Conservation (phyloP, 495 filamentous ascomycete genomes). For the Penicillium angulare region DNA sequence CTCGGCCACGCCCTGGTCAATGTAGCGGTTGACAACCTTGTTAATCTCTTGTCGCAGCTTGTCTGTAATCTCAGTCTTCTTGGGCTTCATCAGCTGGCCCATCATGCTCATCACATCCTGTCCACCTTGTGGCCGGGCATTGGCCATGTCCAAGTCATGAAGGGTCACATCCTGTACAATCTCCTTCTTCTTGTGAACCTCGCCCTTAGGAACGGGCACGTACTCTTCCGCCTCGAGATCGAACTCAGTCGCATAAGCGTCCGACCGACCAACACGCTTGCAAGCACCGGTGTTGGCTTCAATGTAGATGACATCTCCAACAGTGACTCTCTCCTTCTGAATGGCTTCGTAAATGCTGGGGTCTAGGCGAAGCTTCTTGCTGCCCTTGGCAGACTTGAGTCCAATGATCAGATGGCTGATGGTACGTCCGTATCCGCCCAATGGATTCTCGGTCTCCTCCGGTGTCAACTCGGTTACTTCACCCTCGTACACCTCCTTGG, state of each 20-base stretch:
- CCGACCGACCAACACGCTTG: slow-evolving; percentile 91
- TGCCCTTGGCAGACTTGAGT: slow-evolving; percentile 86
- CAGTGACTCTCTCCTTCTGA: slow-evolving; percentile 93
- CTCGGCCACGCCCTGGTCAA: slow-evolving; percentile 97
- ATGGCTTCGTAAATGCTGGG: slow-evolving; percentile 98
- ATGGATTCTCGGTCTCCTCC: slow-evolving; percentile 96
- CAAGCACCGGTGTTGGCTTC: slow-evolving; percentile 97
- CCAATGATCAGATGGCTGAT: slow-evolving; percentile 88
- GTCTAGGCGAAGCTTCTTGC: slow-evolving; percentile 94
- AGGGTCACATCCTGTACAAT: slow-evolving; percentile 98
- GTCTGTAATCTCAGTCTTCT: slow-evolving; percentile 98
- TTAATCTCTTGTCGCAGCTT: slow-evolving; percentile 95
- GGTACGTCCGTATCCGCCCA: slow-evolving; percentile 91
- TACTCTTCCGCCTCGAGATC: slow-evolving; percentile 98
- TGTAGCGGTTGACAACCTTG: slow-evolving; percentile 97
- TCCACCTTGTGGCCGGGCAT: slow-evolving; percentile 88
- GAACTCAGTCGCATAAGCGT: slow-evolving; percentile 96
- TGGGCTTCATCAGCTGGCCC: slow-evolving; percentile 98
- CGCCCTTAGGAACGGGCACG: slow-evolving; percentile 95
- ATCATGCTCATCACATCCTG: slow-evolving; percentile 99
- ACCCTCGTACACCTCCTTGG: slow-evolving; percentile 96
- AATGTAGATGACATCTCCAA: slow-evolving; percentile 98
- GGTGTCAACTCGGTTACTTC: slow-evolving; percentile 95
- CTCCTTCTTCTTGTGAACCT: slow-evolving; percentile 99
- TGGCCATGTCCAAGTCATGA: slow-evolving; percentile 95